These are phyloP conservation scores for Komagataella populi DNA, from an alignment of 805 yeast genomes.

Conservation along the genomic window DNA sequence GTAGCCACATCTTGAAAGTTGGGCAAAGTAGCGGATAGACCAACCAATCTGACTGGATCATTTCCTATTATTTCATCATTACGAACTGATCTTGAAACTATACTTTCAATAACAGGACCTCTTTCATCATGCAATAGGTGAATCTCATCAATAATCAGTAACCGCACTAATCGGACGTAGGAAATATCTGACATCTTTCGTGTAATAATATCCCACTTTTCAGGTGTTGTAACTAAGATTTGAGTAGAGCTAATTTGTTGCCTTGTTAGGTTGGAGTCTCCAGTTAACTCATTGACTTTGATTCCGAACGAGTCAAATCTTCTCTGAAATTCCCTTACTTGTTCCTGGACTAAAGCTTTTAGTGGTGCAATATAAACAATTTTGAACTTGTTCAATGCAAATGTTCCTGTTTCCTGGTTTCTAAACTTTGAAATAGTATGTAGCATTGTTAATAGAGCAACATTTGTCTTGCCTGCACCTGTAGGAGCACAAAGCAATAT, in stretches of 20 bases:
- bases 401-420: slow-evolving; percentile 11
- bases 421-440: slow-evolving; percentile 43
- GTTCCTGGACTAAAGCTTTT: slow-evolving; percentile 92
- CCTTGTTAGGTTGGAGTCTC: slow-evolving; percentile 86
- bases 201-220: slow-evolving; percentile 96
- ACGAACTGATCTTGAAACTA: slow-evolving; percentile 63
- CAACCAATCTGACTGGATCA: slow-evolving; percentile 52
- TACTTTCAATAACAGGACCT: slow-evolving; percentile 88
- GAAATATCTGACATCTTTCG: slow-evolving; percentile 50
- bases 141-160: slow-evolving; percentile 82
- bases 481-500: slow-evolving; percentile 91
- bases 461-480: slow-evolving; percentile 97
- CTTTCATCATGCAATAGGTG: slow-evolving; percentile 88
- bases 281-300: slow-evolving; percentile 78
- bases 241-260: slow-evolving; percentile 75
- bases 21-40: slow-evolving; percentile 87
- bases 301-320: slow-evolving; percentile 79
- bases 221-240: slow-evolving; percentile 88
- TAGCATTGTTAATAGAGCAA: slow-evolving; percentile 78
- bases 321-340: slow-evolving; percentile 76
- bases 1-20: slow-evolving; percentile 78
- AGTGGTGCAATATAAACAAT: slow-evolving; percentile 88
- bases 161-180: slow-evolving; percentile 47
- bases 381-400: slow-evolving; percentile 76
- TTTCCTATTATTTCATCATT: slow-evolving; percentile 26